Evolutionary conservation across 208 protist genomes (phyloP).

Genomic region (Baffinella frigidus): DNA sequence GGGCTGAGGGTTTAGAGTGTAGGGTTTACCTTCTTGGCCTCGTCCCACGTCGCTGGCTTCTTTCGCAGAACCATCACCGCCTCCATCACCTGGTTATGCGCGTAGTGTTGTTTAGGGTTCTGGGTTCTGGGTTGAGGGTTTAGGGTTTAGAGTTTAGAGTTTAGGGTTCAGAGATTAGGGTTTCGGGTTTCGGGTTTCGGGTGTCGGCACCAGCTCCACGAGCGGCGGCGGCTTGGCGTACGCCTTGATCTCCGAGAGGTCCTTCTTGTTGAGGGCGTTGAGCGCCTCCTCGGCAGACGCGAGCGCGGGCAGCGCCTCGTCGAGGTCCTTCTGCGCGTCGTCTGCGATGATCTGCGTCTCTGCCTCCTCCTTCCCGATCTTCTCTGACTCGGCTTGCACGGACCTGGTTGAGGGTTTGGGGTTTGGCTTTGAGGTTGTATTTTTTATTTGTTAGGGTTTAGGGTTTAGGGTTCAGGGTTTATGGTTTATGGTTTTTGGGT

Average conservation of each 20-base stretch:
- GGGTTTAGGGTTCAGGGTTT: too few relatives aligned
- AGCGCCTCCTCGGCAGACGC: conserved; percentile 90
- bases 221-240: conserved; percentile 91
- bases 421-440: too few relatives aligned
- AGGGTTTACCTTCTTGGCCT: conserved; percentile 96
- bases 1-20: too few relatives aligned
- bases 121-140: too few relatives aligned
- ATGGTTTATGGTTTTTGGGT: too few relatives aligned
- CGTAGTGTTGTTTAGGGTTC: too few relatives aligned
- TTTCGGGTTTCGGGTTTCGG: too few relatives aligned
- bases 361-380: conserved; percentile 83
- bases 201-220: conserved; percentile 90
- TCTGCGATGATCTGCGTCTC: conserved; percentile 85
- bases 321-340: conserved; percentile 90
- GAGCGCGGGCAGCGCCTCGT: conserved; percentile 91
- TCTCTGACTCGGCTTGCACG: conserved; percentile 85
- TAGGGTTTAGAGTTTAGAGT: too few relatives aligned
- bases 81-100: too few relatives aligned
- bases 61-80: conserved; percentile 92
- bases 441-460: too few relatives aligned
- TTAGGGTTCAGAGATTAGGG: too few relatives aligned
- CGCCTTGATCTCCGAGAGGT: conserved; percentile 95
- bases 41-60: conserved; percentile 87
- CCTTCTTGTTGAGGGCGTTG: conserved; percentile 90
- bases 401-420: too few relatives aligned